Evolutionary conservation across 1,284 basidiomycete genomes (phyloP).

Genomic region (Heterobasidion parviporum): DNA sequence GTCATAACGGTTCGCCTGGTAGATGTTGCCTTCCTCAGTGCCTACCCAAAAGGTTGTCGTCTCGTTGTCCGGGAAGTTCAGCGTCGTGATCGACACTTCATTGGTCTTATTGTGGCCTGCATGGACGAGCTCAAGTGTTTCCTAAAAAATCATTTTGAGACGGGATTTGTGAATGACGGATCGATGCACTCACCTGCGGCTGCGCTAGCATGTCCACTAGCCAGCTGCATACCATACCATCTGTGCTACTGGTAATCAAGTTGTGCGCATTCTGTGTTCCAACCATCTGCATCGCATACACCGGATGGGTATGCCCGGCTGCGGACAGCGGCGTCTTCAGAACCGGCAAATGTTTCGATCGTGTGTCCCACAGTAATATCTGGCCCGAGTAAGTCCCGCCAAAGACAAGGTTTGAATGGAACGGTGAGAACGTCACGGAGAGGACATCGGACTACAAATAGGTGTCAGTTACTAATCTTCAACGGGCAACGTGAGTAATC

Average conservation of each 20-base stretch:
- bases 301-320: constrained; percentile 94
- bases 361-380: constrained; percentile 98
- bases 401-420: constrained; percentile 94
- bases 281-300: constrained; percentile 95
- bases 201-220: constrained; percentile 97
- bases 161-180: neutral
- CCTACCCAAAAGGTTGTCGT: constrained; percentile 95
- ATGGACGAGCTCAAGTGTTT: constrained; percentile 84
- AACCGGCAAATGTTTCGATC: constrained; percentile 91
- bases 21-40: constrained; percentile 95
- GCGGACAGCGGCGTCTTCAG: constrained; percentile 94
- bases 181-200: constrained; percentile 61
- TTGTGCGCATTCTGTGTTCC: constrained; percentile 98
- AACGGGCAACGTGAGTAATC: constrained; percentile 2
- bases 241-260: constrained; percentile 90
- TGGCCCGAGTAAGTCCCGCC: constrained; percentile 98
- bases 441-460: constrained; percentile 83
- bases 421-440: constrained; percentile 93
- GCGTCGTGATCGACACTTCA: constrained; percentile 88
- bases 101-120: constrained; percentile 89
- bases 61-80: constrained; percentile 93
- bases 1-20: constrained; percentile 93
- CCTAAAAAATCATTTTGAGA: constrained; percentile 34
- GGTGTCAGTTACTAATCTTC: constrained; percentile 1
- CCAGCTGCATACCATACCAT: constrained; percentile 97